Evolutionary conservation across 2,329 filamentous ascomycete genomes (phyloP).

Genomic region (Aureobasidium sp.): DNA sequence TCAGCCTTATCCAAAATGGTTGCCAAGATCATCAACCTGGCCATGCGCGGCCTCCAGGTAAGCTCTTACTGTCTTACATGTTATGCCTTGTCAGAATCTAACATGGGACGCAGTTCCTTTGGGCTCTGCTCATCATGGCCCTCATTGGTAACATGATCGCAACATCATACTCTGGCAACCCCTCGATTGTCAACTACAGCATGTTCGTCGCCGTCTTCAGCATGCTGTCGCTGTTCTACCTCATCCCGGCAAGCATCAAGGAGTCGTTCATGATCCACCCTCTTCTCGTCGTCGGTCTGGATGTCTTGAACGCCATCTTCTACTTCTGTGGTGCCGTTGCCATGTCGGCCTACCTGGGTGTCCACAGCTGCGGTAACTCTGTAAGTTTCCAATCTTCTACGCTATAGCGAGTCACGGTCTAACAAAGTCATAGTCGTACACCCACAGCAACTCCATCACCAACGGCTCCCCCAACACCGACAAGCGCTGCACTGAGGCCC

Average conservation of each 20-base stretch:
- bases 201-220: conserved; percentile 64
- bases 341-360: conserved; percentile 61
- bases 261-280: conserved; percentile 46
- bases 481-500: conserved; percentile 67
- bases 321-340: conserved; percentile 65
- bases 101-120: conserved; percentile 45
- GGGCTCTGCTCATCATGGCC: conserved; percentile 53
- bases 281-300: conserved; percentile 49
- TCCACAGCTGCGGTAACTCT: conserved; percentile 58
- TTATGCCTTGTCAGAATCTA: background rate
- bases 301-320: conserved; percentile 57
- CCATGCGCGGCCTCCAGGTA: conserved; percentile 26
- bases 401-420: background rate
- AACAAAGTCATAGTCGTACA: conserved; percentile 29
- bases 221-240: conserved; percentile 60
- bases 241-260: conserved; percentile 51
- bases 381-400: conserved; percentile 35
- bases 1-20: conserved; percentile 16
- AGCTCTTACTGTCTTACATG: background rate
- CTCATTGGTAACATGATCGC: conserved; percentile 58
- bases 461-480: conserved; percentile 46
- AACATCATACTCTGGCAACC: conserved; percentile 45
- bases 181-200: conserved; percentile 52
- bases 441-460: conserved; percentile 34
- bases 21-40: conserved; percentile 22